Evolutionary conservation across 2,329 filamentous ascomycete species (phyloP).

Genomic region (Trichoderma aggressivum): DNA sequence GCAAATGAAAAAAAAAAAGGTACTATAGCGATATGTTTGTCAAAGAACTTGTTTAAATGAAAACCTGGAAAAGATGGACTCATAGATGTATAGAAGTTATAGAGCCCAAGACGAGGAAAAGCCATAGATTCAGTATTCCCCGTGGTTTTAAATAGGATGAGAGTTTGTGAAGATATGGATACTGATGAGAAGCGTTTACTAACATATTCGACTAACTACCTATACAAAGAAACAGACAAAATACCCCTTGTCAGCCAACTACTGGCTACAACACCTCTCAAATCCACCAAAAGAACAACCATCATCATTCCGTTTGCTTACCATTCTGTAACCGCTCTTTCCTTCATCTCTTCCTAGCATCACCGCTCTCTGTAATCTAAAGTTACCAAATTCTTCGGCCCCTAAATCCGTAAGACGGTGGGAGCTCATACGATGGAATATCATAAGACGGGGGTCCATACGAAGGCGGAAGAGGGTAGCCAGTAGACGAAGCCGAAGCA

Average conservation of each 20-base stretch:
- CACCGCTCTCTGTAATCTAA: not conserved
- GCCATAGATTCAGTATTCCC: not conserved
- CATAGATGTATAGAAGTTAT: slow-evolving; percentile 11
- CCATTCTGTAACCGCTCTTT: not conserved
- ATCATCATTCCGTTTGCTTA: not conserved
- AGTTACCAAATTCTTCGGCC: not conserved
- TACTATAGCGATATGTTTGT: not conserved
- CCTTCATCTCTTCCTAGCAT: not conserved
- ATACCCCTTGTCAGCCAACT: not conserved
- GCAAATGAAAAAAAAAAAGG: slow-evolving; percentile 28
- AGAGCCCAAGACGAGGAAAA: not conserved
- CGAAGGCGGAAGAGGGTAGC: not conserved
- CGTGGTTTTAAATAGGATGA: not conserved
- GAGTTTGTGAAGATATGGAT: not conserved
- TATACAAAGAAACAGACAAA: not conserved
- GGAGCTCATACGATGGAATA: slow-evolving; percentile 22
- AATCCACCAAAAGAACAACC: not conserved
- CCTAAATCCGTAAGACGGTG: slow-evolving; percentile 23
- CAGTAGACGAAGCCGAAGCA: not conserved
- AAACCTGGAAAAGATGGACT: not conserved
- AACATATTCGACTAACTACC: not conserved
- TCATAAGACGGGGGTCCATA: slow-evolving; percentile 28
- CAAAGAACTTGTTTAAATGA: not conserved
- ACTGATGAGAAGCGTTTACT: not conserved
- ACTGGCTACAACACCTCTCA: not conserved